A percentile compares a stretch with the other conserved stretches of the same genome.
These are phyloP conservation scores for Leishmania mexicana DNA, from an alignment of 208 protist genomes.

Conservation along the genomic window DNA sequence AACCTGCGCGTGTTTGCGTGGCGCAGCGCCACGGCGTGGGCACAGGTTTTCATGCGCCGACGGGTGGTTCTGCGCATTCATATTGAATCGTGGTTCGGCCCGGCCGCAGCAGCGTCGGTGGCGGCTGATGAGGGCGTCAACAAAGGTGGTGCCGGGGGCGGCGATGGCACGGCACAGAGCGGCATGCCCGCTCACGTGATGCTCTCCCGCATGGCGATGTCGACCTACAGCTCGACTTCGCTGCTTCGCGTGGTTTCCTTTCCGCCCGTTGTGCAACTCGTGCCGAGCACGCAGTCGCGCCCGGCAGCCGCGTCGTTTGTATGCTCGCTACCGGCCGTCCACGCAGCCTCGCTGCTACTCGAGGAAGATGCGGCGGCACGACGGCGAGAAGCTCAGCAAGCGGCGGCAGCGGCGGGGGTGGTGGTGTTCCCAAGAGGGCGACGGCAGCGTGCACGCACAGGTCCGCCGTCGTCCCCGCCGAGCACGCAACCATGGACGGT, in stretches of 20 bases:
- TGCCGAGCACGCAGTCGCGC: not conserved
- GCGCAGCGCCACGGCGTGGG: conserved; percentile 22
- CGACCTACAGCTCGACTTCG: conserved; percentile 3
- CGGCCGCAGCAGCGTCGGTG: not conserved
- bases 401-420: not conserved
- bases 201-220: conserved; percentile 9
- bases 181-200: not conserved
- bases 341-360: conserved; percentile 5
- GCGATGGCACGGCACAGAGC: not conserved
- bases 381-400: conserved; percentile 2
- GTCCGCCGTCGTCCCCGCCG: not conserved
- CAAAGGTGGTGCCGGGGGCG: not conserved
- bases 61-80: conserved; percentile 31
- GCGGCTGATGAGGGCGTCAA: not conserved
- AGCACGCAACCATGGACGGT: not conserved
- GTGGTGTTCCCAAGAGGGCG: not conserved
- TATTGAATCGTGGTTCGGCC: not conserved
- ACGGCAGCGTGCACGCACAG: not conserved
- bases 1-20: conserved; percentile 31
- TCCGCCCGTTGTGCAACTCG: conserved; percentile 26
- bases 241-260: conserved; percentile 37
- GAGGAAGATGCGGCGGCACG: conserved; percentile 7
- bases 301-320: not conserved
- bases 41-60: conserved; percentile 32
- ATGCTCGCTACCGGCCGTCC: conserved; percentile 18